These are phyloP conservation scores for Fusarium concolor DNA, from an alignment of 2,329 filamentous ascomycete species.

Conservation along the genomic window DNA sequence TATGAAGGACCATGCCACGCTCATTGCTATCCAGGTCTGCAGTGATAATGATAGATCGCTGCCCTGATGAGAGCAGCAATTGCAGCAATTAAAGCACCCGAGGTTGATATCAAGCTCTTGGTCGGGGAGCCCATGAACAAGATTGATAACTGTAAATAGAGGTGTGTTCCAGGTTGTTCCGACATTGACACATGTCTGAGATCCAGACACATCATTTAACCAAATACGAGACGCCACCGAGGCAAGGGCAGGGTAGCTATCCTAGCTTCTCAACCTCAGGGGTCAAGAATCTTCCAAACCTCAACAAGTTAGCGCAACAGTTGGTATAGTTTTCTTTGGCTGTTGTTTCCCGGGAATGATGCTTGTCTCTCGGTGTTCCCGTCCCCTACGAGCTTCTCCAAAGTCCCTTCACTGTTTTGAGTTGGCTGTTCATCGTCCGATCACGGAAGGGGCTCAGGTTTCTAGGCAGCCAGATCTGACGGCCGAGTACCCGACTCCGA, in stretches of 20 bases:
- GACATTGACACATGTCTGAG: constrained; percentile 28
- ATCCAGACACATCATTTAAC: constrained; percentile 34
- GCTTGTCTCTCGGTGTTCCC: constrained; percentile 47
- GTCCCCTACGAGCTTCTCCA: constrained; percentile 33
- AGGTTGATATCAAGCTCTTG: not conserved
- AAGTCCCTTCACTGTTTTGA: constrained; percentile 40
- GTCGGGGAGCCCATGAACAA: constrained; percentile 13
- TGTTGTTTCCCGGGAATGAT: constrained; percentile 45
- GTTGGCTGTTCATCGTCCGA: constrained; percentile 38
- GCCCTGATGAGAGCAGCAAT: not conserved
- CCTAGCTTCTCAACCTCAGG: constrained; percentile 15
- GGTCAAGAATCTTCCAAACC: constrained; percentile 18
- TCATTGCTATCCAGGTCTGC: constrained; percentile 4
- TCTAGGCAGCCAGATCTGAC: constrained; percentile 20
- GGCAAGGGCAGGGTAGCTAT: constrained; percentile 28
- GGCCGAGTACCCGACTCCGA: constrained; percentile 12
- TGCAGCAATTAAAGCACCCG: constrained; percentile 4
- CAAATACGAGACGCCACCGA: constrained; percentile 42
- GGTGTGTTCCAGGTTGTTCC: constrained; percentile 36
- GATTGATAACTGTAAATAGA: constrained; percentile 44
- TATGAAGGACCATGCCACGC: constrained; percentile 29
- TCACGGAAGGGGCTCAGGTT: constrained; percentile 27
- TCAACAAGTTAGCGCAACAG: constrained; percentile 27
- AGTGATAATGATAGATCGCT: not conserved
- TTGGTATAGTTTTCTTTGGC: constrained; percentile 6